Percentiles rank a stretch among this genome's conserved stretches.
Conservation (phyloP, 2,329 filamentous ascomycete species). For the Alternaria triticina region DNA sequence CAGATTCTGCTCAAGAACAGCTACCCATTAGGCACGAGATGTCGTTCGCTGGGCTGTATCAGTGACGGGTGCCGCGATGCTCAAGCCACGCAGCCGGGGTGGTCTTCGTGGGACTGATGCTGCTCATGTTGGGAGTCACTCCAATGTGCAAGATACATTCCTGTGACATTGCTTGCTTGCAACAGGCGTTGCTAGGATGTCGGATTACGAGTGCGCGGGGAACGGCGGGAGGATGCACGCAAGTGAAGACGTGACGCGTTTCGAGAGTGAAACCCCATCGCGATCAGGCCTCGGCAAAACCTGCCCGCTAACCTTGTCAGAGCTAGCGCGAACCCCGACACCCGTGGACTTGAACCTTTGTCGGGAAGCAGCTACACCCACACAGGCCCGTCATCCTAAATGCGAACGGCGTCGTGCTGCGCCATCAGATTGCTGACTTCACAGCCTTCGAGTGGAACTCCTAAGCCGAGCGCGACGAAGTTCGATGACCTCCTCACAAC, state of each 20-base stretch:
- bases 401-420: background rate
- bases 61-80: background rate
- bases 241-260: background rate
- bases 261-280: background rate
- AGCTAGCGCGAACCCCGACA: background rate
- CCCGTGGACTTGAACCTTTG: background rate
- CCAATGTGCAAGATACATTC: background rate
- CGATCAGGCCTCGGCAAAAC: background rate
- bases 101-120: background rate
- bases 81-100: background rate
- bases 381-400: background rate
- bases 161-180: background rate
- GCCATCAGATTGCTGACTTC: background rate
- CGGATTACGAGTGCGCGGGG: background rate
- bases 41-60: too few relatives aligned
- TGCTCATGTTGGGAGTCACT: too few relatives aligned
- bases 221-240: background rate
- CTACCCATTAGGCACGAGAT: background rate
- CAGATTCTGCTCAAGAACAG: background rate
- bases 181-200: background rate
- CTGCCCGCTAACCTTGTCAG: background rate
- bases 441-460: background rate
- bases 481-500: background rate
- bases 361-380: background rate
- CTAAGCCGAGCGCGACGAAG: background rate